Evolutionary conservation across 2,329 filamentous ascomycete genomes (phyloP).

Genomic region (Nothopassalora personata): DNA sequence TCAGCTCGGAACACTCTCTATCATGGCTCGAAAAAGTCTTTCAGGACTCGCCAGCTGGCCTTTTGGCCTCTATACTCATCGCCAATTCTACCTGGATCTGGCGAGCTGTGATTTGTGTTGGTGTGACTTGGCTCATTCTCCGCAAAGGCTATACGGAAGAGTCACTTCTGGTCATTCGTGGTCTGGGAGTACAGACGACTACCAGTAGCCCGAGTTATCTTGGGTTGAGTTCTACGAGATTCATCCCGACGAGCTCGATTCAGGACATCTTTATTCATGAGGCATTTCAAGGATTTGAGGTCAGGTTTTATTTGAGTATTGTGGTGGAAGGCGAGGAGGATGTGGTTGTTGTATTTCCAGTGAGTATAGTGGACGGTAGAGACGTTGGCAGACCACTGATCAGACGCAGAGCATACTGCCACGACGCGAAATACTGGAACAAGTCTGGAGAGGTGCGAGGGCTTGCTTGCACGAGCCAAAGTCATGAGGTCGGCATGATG

Average conservation of each 20-base stretch:
- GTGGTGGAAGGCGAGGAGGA: conserved; percentile 85
- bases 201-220: conserved; percentile 66
- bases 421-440: conserved; percentile 67
- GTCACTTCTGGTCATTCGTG: conserved; percentile 79
- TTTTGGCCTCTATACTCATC: conserved; percentile 23
- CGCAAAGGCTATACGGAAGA: conserved; percentile 54
- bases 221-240: conserved; percentile 56
- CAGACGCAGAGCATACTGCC: conserved; percentile 59
- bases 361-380: conserved; percentile 33
- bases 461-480: conserved; percentile 73
- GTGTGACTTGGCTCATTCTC: conserved; percentile 20
- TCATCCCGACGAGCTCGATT: conserved; percentile 87
- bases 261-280: conserved; percentile 93
- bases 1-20: background rate
- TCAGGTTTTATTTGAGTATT: conserved; percentile 81
- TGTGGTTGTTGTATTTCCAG: conserved; percentile 90
- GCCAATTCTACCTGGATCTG: conserved; percentile 40
- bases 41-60: conserved; percentile 5
- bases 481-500: conserved; percentile 30
- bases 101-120: conserved; percentile 34
- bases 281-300: conserved; percentile 87
- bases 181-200: conserved; percentile 84
- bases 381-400: background rate
- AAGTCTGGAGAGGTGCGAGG: conserved; percentile 82
- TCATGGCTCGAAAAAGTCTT: background rate